Evolutionary conservation across 83 land plant genomes (phyloP).

Genomic region (Diphasiastrum complanatum): DNA sequence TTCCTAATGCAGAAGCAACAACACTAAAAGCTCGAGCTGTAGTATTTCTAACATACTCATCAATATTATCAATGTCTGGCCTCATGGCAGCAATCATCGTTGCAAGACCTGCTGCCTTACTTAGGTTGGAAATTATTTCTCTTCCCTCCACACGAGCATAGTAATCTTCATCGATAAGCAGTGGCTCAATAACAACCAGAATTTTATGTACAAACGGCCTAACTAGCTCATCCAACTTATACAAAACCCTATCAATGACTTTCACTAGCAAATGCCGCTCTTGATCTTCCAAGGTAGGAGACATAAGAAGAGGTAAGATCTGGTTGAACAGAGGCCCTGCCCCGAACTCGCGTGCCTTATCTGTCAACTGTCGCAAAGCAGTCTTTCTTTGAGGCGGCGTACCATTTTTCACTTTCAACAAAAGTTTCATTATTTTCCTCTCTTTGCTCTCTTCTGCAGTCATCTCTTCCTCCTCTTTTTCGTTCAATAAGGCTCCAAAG

Average conservation of each 20-base stretch:
- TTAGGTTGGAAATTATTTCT: slow-evolving; percentile 89
- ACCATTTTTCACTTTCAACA: slow-evolving; percentile 94
- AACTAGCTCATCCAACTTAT: slow-evolving; percentile 88
- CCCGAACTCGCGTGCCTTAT: slow-evolving; percentile 91
- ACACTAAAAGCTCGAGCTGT: slow-evolving; percentile 97
- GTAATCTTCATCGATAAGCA: slow-evolving; percentile 93
- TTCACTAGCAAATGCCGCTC: slow-evolving; percentile 93
- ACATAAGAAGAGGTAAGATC: slow-evolving; percentile 88
- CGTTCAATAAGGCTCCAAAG: slow-evolving; percentile 73
- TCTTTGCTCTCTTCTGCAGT: slow-evolving; percentile 94
- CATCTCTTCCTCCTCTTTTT: slow-evolving; percentile 89
- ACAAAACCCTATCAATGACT: slow-evolving; percentile 89
- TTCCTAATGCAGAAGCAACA: slow-evolving; percentile 90
- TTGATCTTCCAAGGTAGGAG: slow-evolving; percentile 93
- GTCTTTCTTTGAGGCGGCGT: slow-evolving; percentile 96
- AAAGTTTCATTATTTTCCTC: slow-evolving; percentile 90
- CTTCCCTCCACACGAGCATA: slow-evolving; percentile 98
- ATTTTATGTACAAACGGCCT: slow-evolving; percentile 95
- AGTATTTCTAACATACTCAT: slow-evolving; percentile 95
- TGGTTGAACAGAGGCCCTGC: slow-evolving; percentile 93
- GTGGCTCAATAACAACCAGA: slow-evolving; percentile 92
- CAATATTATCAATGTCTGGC: slow-evolving; percentile 96
- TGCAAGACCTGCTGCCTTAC: slow-evolving; percentile 95
- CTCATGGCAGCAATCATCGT: slow-evolving; percentile 99
- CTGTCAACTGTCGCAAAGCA: slow-evolving; percentile 86